Base-by-base conservation (phyloP, 345 rosid species). In the Eucalyptus curtisii region DNA sequence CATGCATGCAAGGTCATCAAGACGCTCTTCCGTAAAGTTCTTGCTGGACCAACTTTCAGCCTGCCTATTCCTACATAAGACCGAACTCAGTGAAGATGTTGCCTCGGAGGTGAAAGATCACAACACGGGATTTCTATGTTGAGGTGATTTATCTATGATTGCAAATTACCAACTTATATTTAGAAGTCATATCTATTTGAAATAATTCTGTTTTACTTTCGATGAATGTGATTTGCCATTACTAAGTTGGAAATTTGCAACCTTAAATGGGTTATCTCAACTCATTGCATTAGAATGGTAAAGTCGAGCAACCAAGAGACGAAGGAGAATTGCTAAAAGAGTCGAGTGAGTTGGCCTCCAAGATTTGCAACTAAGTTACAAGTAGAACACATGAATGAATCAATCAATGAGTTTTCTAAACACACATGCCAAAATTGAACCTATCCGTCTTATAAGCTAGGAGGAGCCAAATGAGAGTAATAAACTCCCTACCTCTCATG, bases 381-480 rank as follows among this genome's bases (percentile, higher is more conserved):
- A 33, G 4, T 14, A 16, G 42, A 68, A 8, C 44, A 17, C 42
- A 15, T 0, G 5, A 33, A 16, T 68, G 42, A 16, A 33, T 8
- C 42, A 9, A 33, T 68, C 42, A 17, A 31, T 33, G 22, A 68
- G 80, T 68, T 86, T 55, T 48, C 49, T 37, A 86, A 40, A 42
- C 88, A 87, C 55, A 89, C 14, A 57, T 48, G 85, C 89, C 88
- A 25, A 80, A 49, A 48, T 89, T 89, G 33, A 55, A 87, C 86
- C 86, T 57, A 17, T 89, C 71, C 3, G 89, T 89, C 64, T 89
- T 76, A 59, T 89, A 87, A n/a, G 52, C 42, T 37, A 89, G 50
- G 8, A 89, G 87, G 81, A 89, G 89, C 90, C 90, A 89, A 42
- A 89, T 15, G 68, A 53, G 87, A 50, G 89, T 89, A 79, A 89